Evolutionary conservation across 2,329 filamentous ascomycete species (phyloP).

Genomic region (Xylariaceae sp.): DNA sequence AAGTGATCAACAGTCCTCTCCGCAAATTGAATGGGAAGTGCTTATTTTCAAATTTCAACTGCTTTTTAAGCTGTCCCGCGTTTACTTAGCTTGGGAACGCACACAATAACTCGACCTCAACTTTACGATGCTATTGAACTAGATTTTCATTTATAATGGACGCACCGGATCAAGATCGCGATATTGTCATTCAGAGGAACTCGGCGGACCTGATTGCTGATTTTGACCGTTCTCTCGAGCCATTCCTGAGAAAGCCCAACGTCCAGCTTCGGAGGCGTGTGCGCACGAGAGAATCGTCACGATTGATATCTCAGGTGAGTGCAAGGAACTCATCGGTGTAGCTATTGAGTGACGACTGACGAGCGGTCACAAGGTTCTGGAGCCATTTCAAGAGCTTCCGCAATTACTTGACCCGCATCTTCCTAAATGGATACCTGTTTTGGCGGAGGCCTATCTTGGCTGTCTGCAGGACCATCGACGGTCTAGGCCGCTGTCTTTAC

Average conservation of each 20-base stretch:
- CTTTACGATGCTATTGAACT: background rate
- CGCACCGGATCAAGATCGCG: constrained; percentile 60
- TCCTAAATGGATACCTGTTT: constrained; percentile 70
- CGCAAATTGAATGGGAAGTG: background rate
- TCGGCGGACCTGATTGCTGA: constrained; percentile 62
- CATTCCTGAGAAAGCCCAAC: constrained; percentile 57
- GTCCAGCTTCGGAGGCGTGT: constrained; percentile 54
- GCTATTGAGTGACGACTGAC: constrained; percentile 19
- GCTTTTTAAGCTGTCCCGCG: background rate
- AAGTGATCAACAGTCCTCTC: too few species aligned
- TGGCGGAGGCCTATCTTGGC: constrained; percentile 76
- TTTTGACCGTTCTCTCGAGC: constrained; percentile 55
- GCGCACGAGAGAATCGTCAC: constrained; percentile 51
- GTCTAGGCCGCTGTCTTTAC: constrained; percentile 43
- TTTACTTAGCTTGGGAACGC: background rate
- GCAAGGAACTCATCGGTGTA: constrained; percentile 11
- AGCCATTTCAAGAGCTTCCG: constrained; percentile 93
- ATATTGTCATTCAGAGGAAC: constrained; percentile 64
- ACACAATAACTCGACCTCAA: background rate
- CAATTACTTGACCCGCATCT: constrained; percentile 89
- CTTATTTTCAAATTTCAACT: background rate
- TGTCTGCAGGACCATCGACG: constrained; percentile 55
- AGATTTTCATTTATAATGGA: constrained; percentile 52
- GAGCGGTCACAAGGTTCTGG: constrained; percentile 57
- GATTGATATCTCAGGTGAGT: constrained; percentile 51